Evolutionary conservation across 345 rosid species (phyloP).

Genomic region (Ceriops zippeliana): DNA sequence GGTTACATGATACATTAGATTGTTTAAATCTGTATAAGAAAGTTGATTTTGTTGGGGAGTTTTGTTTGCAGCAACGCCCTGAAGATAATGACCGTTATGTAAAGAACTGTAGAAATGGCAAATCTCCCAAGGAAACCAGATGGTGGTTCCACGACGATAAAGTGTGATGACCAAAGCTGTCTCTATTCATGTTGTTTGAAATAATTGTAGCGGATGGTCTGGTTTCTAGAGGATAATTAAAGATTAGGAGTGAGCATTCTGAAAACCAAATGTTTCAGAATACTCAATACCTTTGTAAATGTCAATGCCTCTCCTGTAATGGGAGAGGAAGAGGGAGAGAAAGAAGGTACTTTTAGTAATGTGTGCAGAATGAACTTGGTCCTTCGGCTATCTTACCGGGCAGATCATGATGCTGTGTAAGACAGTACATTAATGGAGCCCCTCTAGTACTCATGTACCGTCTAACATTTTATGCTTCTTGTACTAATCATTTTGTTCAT

Average conservation of each 20-base stretch:
- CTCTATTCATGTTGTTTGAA: constrained; percentile 19
- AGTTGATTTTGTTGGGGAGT: neutral
- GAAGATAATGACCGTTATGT: constrained; percentile 93
- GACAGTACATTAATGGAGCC: neutral
- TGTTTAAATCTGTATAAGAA: neutral
- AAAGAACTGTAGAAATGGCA: constrained; percentile 89
- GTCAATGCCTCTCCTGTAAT: constrained; percentile 30
- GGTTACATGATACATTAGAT: neutral
- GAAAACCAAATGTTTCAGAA: constrained; percentile 14
- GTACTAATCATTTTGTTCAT: too few relatives aligned
- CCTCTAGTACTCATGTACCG: neutral
- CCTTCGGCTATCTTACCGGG: neutral
- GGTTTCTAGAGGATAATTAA: constrained; percentile 17
- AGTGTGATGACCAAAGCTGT: constrained; percentile 42
- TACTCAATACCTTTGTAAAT: constrained; percentile 28
- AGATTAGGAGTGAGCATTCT: constrained; percentile 24
- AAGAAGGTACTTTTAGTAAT: constrained; percentile 15
- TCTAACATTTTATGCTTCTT: neutral
- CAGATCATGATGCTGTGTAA: constrained; percentile 1
- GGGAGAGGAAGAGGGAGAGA: constrained; percentile 22
- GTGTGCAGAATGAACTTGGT: constrained; percentile 4
- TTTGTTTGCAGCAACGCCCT: constrained; percentile 79
- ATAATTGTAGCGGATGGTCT: constrained; percentile 21
- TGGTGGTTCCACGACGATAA: constrained; percentile 99
- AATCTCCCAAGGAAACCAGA: constrained; percentile 99